A percentile compares a stretch with the other conserved stretches of the same genome.
Evolutionary conservation across 129 eudicot genomes (phyloP).

Genomic region (Ambrosia trifida): DNA sequence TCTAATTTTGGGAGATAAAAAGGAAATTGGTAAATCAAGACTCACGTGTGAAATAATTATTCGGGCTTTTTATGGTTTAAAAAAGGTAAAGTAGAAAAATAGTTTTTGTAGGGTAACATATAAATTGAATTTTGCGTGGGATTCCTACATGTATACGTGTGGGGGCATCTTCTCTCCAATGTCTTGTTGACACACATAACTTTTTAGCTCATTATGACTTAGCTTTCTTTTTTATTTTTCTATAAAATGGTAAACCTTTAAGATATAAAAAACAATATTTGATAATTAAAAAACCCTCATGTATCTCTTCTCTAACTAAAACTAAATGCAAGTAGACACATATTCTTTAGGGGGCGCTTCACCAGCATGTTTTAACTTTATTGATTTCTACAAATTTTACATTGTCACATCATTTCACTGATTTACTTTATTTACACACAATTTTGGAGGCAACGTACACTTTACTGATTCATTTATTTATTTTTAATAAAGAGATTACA

Average conservation of each 20-base stretch:
- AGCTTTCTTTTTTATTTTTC: neutral
- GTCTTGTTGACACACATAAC: conserved; percentile 18
- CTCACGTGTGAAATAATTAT: conserved; percentile 44
- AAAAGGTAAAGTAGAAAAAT: conserved; percentile 37
- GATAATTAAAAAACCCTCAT: too few relatives aligned
- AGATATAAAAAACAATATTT: neutral
- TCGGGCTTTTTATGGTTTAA: conserved; percentile 31
- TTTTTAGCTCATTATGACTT: conserved; percentile 28
- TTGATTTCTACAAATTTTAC: too few relatives aligned
- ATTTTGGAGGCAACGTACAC: too few relatives aligned
- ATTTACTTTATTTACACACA: too few relatives aligned
- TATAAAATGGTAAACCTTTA: neutral
- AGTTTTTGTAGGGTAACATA: conserved; percentile 30
- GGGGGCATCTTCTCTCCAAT: conserved; percentile 19
- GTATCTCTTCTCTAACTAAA: too few relatives aligned
- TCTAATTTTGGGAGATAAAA: conserved; percentile 18
- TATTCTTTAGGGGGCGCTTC: too few relatives aligned
- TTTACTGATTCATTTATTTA: too few relatives aligned
- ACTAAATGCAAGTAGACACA: too few relatives aligned
- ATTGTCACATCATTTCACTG: too few relatives aligned
- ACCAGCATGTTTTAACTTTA: too few relatives aligned
- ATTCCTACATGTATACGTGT: conserved; percentile 38
- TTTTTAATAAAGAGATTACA: too few relatives aligned
- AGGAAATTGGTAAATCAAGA: conserved; percentile 26
- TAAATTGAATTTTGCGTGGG: conserved; percentile 18